Conservation (phyloP, 192 early-diverging fungal species). For the Phycomyces nitens region DNA sequence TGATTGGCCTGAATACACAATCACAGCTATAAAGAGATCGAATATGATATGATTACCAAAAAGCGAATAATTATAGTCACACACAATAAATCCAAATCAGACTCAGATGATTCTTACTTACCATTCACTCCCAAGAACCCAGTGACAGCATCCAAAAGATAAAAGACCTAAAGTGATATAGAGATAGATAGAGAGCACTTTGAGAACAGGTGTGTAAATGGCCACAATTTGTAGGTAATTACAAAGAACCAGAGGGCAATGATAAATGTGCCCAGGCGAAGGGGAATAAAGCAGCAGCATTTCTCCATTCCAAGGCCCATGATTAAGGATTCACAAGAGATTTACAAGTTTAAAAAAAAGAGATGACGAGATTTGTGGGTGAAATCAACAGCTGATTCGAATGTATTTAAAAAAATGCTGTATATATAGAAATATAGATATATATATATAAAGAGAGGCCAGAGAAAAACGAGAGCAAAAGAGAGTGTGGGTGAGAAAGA, state of each 20-base stretch:
- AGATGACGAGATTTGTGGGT: too few species aligned
- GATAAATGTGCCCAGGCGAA: constrained; percentile 33
- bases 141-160: constrained; percentile 15
- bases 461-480: neutral
- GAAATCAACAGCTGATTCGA: too few species aligned
- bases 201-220: too few species aligned
- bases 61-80: neutral
- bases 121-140: constrained; percentile 23
- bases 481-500: constrained; percentile 7
- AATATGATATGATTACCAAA: neutral
- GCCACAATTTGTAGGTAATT: constrained; percentile 3
- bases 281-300: constrained; percentile 38
- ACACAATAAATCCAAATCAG: constrained; percentile 3
- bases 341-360: too few species aligned
- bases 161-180: constrained; percentile 17
- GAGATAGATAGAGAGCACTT: neutral
- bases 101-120: neutral
- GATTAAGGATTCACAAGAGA: neutral
- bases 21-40: constrained; percentile 9
- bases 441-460: too few species aligned
- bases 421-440: too few species aligned
- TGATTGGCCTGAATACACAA: constrained; percentile 31
- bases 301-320: constrained; percentile 31
- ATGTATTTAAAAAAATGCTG: too few species aligned
- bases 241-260: constrained; percentile 37